These are phyloP conservation scores for Neurospora sp. DNA, from an alignment of 495 filamentous ascomycete genomes.

Conservation along the genomic window DNA sequence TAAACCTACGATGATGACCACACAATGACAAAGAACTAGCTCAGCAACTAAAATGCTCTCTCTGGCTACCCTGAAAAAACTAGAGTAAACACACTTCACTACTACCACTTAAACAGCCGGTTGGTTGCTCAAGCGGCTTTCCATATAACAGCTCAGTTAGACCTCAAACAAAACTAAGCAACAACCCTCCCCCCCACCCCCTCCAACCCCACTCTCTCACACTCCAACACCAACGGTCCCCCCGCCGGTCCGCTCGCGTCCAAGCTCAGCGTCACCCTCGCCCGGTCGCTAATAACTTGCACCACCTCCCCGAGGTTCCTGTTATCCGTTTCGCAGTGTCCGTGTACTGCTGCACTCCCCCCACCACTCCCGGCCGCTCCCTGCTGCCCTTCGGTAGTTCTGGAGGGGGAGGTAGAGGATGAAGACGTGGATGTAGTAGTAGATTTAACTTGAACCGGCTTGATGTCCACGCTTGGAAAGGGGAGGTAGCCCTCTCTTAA, in stretches of 20 bases:
- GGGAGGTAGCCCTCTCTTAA: constrained; percentile 64
- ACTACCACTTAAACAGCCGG: no score
- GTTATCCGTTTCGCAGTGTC: constrained; percentile 68
- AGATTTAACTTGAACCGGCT: constrained; percentile 41
- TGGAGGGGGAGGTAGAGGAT: background rate
- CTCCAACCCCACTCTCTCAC: constrained; percentile 29
- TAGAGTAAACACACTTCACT: no score
- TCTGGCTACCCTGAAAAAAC: no score
- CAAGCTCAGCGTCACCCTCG: constrained; percentile 65
- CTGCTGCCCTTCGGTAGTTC: background rate
- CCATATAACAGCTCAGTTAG: no score
- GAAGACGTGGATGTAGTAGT: background rate
- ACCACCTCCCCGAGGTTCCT: constrained; percentile 67
- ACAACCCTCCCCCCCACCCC: constrained; percentile 28
- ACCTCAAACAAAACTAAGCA: constrained; percentile 1
- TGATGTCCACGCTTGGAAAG: constrained; percentile 71
- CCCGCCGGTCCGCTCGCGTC: constrained; percentile 53
- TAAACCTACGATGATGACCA: background rate
- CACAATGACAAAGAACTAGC: no score
- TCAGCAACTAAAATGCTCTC: no score
- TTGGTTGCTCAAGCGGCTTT: no score
- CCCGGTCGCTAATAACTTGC: constrained; percentile 63
- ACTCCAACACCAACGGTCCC: constrained; percentile 54
- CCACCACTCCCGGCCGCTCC: no score
- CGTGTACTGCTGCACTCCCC: background rate